Percentiles rank a stretch among this genome's conserved stretches.
These are phyloP conservation scores for barrel medic (Medicago truncatula) DNA, from an alignment of 306 rosid species.

Conservation along the genomic window MtrunA17r5.0-ANR NC_053042.1:4610001-4610500, in stretches of 20 bases:
- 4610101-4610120: background rate
- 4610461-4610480: background rate
- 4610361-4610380: background rate
- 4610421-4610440: background rate
- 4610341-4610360: background rate
- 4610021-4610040: background rate
- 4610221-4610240: background rate
- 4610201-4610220: background rate
- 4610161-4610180: background rate
- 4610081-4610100: constrained; percentile 19
- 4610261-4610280: background rate
- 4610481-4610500: background rate
- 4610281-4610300: background rate
- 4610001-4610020: background rate
- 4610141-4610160: constrained; percentile 1
- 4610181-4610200: background rate
- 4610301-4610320: background rate
- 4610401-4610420: background rate
- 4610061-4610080: constrained; percentile 12
- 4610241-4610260: background rate
- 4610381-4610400: background rate
- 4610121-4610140: constrained; percentile 1
- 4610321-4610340: background rate
- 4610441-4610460: background rate
- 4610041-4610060: background rate